Evolutionary conservation across 371 early-diverging fungal genomes (phyloP).

Genomic region (Saksenaea vasiformis): DNA sequence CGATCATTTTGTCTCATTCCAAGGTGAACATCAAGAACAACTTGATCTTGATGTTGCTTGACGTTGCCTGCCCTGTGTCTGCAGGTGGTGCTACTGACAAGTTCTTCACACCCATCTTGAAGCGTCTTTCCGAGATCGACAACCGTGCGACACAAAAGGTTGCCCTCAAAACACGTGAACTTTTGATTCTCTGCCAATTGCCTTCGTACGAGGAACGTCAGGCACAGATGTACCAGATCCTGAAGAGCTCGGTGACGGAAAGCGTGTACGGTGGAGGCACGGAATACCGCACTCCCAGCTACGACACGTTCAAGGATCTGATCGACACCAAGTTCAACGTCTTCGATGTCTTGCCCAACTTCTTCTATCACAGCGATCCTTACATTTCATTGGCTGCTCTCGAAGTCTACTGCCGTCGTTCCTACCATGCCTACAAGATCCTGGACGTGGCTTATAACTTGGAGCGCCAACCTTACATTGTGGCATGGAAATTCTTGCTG

Average conservation of each 20-base stretch:
- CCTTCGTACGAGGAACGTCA: constrained; percentile 93
- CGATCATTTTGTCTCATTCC: constrained; percentile 81
- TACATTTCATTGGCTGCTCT: constrained; percentile 87
- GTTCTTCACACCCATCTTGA: constrained; percentile 79
- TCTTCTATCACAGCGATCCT: constrained; percentile 86
- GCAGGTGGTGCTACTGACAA: constrained; percentile 70
- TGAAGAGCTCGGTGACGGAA: constrained; percentile 79
- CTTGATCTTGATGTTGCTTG: constrained; percentile 76
- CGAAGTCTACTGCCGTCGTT: constrained; percentile 94
- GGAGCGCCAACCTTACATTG: constrained; percentile 67
- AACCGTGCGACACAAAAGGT: constrained; percentile 84
- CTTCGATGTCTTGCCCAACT: constrained; percentile 91
- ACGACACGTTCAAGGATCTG: constrained; percentile 84
- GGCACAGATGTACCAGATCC: constrained; percentile 80
- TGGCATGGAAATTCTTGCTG: constrained; percentile 84
- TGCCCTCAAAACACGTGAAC: constrained; percentile 90
- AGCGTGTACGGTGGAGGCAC: constrained; percentile 73
- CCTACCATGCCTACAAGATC: constrained; percentile 95
- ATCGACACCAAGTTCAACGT: constrained; percentile 94
- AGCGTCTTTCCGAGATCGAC: constrained; percentile 80
- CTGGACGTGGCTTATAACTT: constrained; percentile 79
- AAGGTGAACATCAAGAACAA: constrained; percentile 82
- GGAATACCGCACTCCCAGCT: constrained; percentile 76
- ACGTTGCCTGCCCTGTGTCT: constrained; percentile 68
- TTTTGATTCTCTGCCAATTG: constrained; percentile 89